phyloP scores from a whole-genome alignment of 805 yeast species.

The Lachancea lanzarotensis region DNA sequence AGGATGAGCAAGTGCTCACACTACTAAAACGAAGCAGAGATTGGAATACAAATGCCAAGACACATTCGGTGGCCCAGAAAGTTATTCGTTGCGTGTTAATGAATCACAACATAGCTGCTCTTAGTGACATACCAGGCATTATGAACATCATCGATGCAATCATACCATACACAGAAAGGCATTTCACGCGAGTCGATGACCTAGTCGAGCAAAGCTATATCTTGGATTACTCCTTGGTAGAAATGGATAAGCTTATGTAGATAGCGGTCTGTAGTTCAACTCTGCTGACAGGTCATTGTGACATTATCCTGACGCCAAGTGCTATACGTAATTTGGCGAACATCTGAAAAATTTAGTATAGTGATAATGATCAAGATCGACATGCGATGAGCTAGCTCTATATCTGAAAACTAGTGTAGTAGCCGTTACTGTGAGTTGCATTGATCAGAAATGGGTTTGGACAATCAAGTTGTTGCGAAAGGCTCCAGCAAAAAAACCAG shows the following conservation, averaged over 20 bases:
- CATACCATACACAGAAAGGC: slow-evolving; percentile 85
- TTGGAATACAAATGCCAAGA: slow-evolving; percentile 88
- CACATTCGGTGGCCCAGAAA: slow-evolving; percentile 75
- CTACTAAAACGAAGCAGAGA: slow-evolving; percentile 76
- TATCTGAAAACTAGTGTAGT: background rate
- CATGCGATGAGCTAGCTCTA: slow-evolving; percentile 8
- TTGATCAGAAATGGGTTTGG: slow-evolving; percentile 19
- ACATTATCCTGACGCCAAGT: too few relatives aligned
- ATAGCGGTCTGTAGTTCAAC: background rate
- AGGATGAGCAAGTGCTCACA: slow-evolving; percentile 49
- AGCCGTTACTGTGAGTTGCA: background rate
- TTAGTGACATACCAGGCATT: slow-evolving; percentile 62
- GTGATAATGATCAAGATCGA: background rate
- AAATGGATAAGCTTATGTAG: slow-evolving; percentile 49
- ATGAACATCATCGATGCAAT: slow-evolving; percentile 65
- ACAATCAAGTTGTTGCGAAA: slow-evolving; percentile 16
- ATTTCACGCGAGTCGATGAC: slow-evolving; percentile 66
- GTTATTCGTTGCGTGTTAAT: slow-evolving; percentile 59
- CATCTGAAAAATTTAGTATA: too few relatives aligned
- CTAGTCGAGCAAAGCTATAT: slow-evolving; percentile 80
- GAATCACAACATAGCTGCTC: slow-evolving; percentile 45
- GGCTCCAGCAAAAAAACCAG: slow-evolving; percentile 36
- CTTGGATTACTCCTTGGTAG: slow-evolving; percentile 75
- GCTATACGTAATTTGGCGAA: too few relatives aligned
- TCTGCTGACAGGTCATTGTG: too few relatives aligned